Evolutionary conservation across 345 rosid genomes (phyloP).

Genomic region (Lepidium aucheri): DNA sequence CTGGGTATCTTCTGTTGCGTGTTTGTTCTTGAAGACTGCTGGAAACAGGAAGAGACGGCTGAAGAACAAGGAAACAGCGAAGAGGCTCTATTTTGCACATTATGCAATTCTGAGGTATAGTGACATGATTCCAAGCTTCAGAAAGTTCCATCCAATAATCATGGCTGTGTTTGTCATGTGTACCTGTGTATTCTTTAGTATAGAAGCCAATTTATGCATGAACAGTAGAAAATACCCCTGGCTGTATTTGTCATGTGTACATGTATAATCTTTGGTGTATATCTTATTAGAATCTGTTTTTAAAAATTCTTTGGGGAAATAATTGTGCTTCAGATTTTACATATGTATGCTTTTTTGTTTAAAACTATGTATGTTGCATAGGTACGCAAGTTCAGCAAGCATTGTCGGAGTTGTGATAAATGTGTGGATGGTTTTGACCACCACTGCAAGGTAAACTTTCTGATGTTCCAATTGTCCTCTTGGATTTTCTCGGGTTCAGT

Average conservation of each 20-base stretch:
- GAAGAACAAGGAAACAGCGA: slow-evolving; percentile 45
- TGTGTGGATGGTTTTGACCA: slow-evolving; percentile 95
- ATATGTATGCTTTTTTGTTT: background rate
- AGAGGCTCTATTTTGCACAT: slow-evolving; percentile 80
- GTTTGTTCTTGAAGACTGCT: slow-evolving; percentile 80
- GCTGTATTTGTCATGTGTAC: no score
- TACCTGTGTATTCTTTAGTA: background rate
- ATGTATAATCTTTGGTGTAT: background rate
- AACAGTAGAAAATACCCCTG: background rate
- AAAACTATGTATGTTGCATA: slow-evolving; percentile 29
- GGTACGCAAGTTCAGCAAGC: slow-evolving; percentile 89
- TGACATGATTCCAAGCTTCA: background rate
- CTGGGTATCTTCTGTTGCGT: slow-evolving; percentile 58
- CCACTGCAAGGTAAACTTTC: slow-evolving; percentile 69
- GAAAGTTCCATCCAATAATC: background rate
- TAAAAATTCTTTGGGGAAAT: background rate
- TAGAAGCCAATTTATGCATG: background rate
- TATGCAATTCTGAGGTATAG: slow-evolving; percentile 87
- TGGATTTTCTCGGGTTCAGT: background rate
- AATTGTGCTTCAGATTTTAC: background rate
- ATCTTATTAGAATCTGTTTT: background rate
- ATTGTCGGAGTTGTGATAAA: slow-evolving; percentile 86
- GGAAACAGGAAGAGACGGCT: slow-evolving; percentile 41
- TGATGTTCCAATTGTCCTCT: background rate
- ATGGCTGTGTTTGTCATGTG: background rate